Conservation (phyloP, 176 grass and related monocot species). For the Coix lacrymajobi region DNA sequence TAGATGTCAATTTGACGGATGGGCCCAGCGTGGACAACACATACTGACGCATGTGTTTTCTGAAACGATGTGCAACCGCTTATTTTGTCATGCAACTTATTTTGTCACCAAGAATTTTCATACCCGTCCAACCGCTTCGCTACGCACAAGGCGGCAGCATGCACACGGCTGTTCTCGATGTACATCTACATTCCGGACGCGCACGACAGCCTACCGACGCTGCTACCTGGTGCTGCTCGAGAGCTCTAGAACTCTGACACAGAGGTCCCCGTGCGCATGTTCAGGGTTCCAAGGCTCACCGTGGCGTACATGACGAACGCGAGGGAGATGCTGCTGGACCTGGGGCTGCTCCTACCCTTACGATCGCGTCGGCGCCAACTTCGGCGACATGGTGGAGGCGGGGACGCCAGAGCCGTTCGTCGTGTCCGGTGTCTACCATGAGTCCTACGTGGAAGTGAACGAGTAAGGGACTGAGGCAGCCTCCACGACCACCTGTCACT, state of each 20-base stretch:
- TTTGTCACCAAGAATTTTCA: too few relatives aligned
- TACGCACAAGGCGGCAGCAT: too few relatives aligned
- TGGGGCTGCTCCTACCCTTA: constrained; percentile 50
- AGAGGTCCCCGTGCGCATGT: constrained; percentile 28
- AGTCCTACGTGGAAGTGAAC: constrained; percentile 57
- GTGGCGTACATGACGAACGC: constrained; percentile 31
- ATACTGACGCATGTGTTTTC: too few relatives aligned
- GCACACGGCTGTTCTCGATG: constrained; percentile 57
- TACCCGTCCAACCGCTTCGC: too few relatives aligned
- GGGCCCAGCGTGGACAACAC: too few relatives aligned
- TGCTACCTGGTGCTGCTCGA: constrained; percentile 35
- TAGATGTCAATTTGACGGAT: too few relatives aligned
- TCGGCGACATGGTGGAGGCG: constrained; percentile 42
- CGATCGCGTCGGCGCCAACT: constrained; percentile 2
- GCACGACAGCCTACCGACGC: constrained; percentile 25
- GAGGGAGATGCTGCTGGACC: constrained; percentile 14
- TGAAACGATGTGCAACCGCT: too few relatives aligned
- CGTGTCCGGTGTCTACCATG: constrained; percentile 32
- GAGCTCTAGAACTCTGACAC: not conserved
- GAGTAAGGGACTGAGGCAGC: constrained; percentile 63
- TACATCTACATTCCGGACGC: constrained; percentile 51
- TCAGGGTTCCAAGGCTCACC: constrained; percentile 61
- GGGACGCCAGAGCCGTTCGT: not conserved
- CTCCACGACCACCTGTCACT: constrained; percentile 16
- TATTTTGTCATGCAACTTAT: too few relatives aligned